Evolutionary conservation across 208 protist species (phyloP).

Genomic region (Trypanosoma boissoni): DNA sequence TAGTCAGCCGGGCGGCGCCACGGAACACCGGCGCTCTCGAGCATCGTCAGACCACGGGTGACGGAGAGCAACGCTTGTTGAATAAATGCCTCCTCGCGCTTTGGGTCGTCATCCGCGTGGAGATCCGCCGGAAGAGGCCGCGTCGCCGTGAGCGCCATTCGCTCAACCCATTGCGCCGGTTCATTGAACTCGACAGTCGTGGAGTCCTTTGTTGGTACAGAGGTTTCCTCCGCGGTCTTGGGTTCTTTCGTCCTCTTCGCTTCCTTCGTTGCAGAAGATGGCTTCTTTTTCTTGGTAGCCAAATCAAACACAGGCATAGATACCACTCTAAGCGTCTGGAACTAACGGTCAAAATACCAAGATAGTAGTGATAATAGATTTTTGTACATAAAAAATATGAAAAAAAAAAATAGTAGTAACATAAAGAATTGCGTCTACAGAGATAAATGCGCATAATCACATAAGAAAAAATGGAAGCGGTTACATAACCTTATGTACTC

Average conservation of each 20-base stretch:
- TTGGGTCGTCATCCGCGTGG: conserved; percentile 87
- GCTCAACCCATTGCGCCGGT: conserved; percentile 89
- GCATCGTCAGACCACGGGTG: conserved; percentile 56
- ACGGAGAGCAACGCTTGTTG: conserved; percentile 89
- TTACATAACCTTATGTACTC: too few species aligned
- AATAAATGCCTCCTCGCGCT: conserved; percentile 92
- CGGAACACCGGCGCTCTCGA: conserved; percentile 79
- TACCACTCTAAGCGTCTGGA: conserved; percentile 1
- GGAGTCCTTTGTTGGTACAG: conserved; percentile 4
- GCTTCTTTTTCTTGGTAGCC: conserved; percentile 54
- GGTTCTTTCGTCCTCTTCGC: too few species aligned
- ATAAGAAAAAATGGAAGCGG: conserved; percentile 6
- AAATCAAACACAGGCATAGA: conserved; percentile 69
- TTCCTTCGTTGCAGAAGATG: conserved; percentile 13
- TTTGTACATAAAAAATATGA: conserved; percentile 11
- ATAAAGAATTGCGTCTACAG: too few species aligned
- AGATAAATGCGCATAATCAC: conserved; percentile 2
- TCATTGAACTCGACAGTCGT: conserved; percentile 77
- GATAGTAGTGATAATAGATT: conserved; percentile 1
- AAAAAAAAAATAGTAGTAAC: too few species aligned
- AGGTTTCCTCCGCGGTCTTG: background rate
- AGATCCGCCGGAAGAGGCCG: conserved; percentile 73
- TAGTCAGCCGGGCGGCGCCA: conserved; percentile 92
- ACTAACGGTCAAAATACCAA: conserved; percentile 4
- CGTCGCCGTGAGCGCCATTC: conserved; percentile 88